A percentile compares a stretch with the other conserved stretches of the same genome.
phyloP scores from a whole-genome alignment of 2,329 filamentous ascomycete genomes.

The Claviceps sp. region DNA sequence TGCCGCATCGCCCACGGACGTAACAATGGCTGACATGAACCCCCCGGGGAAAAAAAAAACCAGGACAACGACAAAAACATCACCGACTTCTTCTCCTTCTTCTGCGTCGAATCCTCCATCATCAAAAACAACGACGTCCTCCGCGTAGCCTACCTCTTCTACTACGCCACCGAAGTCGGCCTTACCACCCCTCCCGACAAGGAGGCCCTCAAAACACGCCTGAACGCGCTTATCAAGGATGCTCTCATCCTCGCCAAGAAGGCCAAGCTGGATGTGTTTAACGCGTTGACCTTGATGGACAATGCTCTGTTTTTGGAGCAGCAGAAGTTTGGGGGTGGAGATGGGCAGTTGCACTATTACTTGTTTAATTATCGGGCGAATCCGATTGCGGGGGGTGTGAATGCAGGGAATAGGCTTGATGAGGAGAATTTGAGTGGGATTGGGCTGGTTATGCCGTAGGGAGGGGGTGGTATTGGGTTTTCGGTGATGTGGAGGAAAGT shows the following conservation, averaged over 20 bases:
- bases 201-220: constrained; percentile 55
- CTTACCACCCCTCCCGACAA: constrained; percentile 44
- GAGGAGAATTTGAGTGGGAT: constrained; percentile 70
- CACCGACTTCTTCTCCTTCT: constrained; percentile 96
- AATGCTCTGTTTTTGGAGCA: constrained; percentile 87
- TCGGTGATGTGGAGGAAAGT: background rate
- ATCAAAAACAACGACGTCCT: constrained; percentile 71
- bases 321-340: constrained; percentile 87
- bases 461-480: too few relatives aligned
- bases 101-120: constrained; percentile 83
- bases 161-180: constrained; percentile 79
- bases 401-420: constrained; percentile 66
- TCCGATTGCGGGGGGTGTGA: constrained; percentile 73
- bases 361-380: constrained; percentile 92
- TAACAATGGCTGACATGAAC: background rate
- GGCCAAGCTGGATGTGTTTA: constrained; percentile 85
- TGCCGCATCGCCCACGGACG: too few relatives aligned
- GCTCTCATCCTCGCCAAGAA: constrained; percentile 79
- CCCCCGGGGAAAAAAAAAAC: background rate
- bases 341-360: constrained; percentile 93
- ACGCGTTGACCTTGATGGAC: constrained; percentile 84
- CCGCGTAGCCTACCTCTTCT: constrained; percentile 89
- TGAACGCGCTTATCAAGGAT: constrained; percentile 72
- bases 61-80: constrained; percentile 58
- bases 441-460: constrained; percentile 64